Evolutionary conservation across 148 eudicot species (phyloP), one percentile per base, ranked within the genome.

Genomic region (Dianthus caryophyllus): DNA sequence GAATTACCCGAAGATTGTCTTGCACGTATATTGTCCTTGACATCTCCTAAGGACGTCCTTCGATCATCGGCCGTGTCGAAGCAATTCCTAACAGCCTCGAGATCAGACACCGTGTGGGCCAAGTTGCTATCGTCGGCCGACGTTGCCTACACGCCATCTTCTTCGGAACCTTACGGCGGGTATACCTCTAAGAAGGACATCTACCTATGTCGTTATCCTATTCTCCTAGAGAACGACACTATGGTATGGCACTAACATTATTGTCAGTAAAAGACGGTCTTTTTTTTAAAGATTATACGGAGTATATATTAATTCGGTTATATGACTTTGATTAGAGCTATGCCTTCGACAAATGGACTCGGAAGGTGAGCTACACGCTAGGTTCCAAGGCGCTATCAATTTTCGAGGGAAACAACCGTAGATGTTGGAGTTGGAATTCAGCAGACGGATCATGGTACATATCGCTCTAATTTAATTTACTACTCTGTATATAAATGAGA

Each of bases 291-390:
- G n/a, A n/a, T n/a, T n/a, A n/a, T n/a, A n/a, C n/a, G n/a, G n/a
- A n/a, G n/a, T n/a, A n/a, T n/a, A n/a, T n/a, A n/a, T n/a, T n/a
- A n/a, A 7, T 33, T 33, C 7, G 8, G 29, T 9, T 21, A 2
- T 27, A 14, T 55, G 25, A 36, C 31, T 16, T 33, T 31, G 6
- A 12, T 58, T 49, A 80, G 83, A 76, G 77, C 61, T 76, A 76
- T 58, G 36, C 43, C 21, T 26, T 70, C 73, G 73, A 66, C 33
- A 80, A 73, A 54, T 9, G 41, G 46, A 76, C 50, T 20, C 75
- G 80, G 17, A 80, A 73, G 75, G 73, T 60, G 48, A 66, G 77
- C 25, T 73, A 67, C 44, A 76, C 61, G 77, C n/a, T 76, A 29
- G 58, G 66, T 29, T 76, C 82, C 14, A 79, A 64, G 65, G 57